Conservation (phyloP, 2,329 filamentous ascomycete genomes). For the Colletotrichum karsti region DNA sequence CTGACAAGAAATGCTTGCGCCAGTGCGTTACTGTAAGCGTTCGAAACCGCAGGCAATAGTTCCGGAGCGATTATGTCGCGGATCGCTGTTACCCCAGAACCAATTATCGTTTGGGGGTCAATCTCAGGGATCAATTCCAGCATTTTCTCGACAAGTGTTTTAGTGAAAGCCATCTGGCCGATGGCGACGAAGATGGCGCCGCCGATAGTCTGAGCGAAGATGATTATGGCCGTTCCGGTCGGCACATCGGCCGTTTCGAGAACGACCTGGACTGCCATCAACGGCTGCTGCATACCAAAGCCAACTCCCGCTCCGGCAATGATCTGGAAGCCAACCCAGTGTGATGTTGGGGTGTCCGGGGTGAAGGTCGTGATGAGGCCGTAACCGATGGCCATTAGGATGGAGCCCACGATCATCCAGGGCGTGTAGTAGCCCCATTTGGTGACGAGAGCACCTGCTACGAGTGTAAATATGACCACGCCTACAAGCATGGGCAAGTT, state of each 20-base stretch:
- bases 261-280: conserved; percentile 55
- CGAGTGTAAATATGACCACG: conserved; percentile 43
- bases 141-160: conserved; percentile 50
- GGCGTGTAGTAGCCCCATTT: conserved; percentile 53
- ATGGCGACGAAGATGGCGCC: conserved; percentile 60
- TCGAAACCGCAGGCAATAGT: conserved; percentile 42
- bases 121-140: conserved; percentile 43
- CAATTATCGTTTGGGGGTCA: conserved; percentile 41
- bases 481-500: conserved; percentile 49
- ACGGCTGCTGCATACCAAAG: conserved; percentile 51
- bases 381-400: conserved; percentile 44
- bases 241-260: conserved; percentile 52
- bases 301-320: conserved; percentile 53
- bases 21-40: conserved; percentile 54
- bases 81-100: conserved; percentile 47
- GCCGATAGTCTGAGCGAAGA: conserved; percentile 54
- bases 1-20: conserved; percentile 51
- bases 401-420: conserved; percentile 47
- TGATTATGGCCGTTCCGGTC: conserved; percentile 53
- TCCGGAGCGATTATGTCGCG: conserved; percentile 37
- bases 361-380: conserved; percentile 53
- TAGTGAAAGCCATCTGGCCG: conserved; percentile 60
- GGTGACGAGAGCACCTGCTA: conserved; percentile 44
- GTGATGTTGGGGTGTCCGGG: conserved; percentile 38
- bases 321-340: conserved; percentile 55